Conservation (phyloP, 2,329 filamentous ascomycete species). For the Botrytis deweyae region DNA sequence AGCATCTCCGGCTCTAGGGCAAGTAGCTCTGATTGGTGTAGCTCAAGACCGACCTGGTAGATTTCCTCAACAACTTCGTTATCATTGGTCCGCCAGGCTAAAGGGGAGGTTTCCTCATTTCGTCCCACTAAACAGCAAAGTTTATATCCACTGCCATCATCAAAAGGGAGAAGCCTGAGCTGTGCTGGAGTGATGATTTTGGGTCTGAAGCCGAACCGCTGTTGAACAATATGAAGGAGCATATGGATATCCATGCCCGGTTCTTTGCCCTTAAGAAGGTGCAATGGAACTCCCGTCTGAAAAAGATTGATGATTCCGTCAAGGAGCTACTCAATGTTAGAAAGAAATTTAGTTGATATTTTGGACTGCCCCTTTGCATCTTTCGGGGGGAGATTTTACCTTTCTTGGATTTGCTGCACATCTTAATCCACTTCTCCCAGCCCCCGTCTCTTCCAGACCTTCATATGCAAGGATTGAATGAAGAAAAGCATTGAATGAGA, state of each 20-base stretch:
- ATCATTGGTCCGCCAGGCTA: not conserved
- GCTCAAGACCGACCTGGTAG: constrained; percentile 36
- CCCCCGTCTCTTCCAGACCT: not conserved
- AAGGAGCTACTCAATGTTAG: not conserved
- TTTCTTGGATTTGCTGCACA: not conserved
- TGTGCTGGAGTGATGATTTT: constrained; percentile 6
- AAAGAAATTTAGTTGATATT: not conserved
- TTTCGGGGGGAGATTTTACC: not conserved
- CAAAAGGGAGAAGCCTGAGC: not conserved
- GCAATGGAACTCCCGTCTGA: not conserved
- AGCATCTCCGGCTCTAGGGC: constrained; percentile 32
- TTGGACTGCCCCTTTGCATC: no score
- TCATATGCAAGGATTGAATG: not conserved
- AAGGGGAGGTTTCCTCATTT: not conserved
- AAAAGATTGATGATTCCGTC: not conserved
- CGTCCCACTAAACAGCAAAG: not conserved
- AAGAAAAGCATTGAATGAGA: not conserved
- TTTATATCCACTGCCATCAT: not conserved
- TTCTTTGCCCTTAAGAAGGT: constrained; percentile 10
- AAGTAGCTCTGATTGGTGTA: constrained; percentile 38
- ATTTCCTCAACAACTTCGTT: constrained; percentile 24
- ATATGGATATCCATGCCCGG: not conserved
- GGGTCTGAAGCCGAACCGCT: not conserved
- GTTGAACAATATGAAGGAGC: not conserved
- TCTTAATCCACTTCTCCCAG: not conserved